These are phyloP conservation scores for Entamoeba moshkovskii DNA, from an alignment of 208 protist species.

Conservation along the genomic window DNA sequence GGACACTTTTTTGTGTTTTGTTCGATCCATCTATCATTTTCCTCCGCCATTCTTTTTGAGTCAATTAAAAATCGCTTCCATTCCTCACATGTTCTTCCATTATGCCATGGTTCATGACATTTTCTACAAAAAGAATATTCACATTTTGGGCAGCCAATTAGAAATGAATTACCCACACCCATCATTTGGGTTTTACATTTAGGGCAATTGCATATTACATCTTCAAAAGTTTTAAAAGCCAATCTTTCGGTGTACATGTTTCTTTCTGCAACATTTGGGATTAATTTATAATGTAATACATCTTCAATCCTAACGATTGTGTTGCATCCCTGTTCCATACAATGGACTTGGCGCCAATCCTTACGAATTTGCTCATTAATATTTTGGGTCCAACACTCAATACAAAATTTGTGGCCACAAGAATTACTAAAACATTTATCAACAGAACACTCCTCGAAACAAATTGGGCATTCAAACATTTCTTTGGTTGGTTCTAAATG, in stretches of 20 bases:
- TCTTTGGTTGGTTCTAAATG: not conserved
- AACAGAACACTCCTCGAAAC: not conserved
- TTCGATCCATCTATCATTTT: not conserved
- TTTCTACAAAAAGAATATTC: not conserved
- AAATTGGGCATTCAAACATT: not conserved
- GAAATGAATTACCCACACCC: not conserved
- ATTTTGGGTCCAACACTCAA: not conserved
- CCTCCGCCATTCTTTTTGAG: not conserved
- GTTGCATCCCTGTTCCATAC: not conserved
- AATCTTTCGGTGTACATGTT: not conserved
- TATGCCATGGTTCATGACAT: not conserved
- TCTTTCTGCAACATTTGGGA: not conserved
- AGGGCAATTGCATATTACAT: not conserved
- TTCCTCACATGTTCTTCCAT: not conserved
- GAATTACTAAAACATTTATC: not conserved
- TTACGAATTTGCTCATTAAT: not conserved
- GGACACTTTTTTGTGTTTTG: not conserved
- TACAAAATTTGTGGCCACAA: not conserved
- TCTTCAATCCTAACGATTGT: not conserved
- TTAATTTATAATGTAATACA: not conserved
- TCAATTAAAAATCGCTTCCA: not conserved
- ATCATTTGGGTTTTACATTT: not conserved
- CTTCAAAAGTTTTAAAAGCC: not conserved
- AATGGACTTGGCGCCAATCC: not conserved
- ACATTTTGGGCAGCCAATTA: not conserved